Percentiles rank a stretch among this genome's conserved stretches.
Conservation (phyloP, 2,329 filamentous ascomycete genomes). For the Volutella citrinella region DNA sequence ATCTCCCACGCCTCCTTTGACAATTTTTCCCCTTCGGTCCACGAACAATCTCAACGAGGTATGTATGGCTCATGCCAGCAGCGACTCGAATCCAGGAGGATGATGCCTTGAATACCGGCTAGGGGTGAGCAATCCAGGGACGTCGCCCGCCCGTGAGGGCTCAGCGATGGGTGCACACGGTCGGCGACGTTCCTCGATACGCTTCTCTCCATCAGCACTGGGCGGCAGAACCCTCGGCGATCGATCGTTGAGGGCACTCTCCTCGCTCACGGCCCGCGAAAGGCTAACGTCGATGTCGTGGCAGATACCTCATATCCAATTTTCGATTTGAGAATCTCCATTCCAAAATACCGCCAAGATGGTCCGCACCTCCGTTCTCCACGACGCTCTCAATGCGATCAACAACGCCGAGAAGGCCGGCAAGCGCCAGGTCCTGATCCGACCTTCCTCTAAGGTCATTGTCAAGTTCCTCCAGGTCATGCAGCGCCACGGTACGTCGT, state of each 20-base stretch:
- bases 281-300: constrained; percentile 54
- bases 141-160: constrained; percentile 22
- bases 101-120: constrained; percentile 50
- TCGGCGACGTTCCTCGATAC: constrained; percentile 46
- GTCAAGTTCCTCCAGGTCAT: constrained; percentile 99
- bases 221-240: constrained; percentile 69
- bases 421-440: constrained; percentile 99
- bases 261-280: constrained; percentile 57
- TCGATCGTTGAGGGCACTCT: constrained; percentile 62
- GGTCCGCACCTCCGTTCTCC: constrained; percentile 98
- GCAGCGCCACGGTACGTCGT: constrained; percentile 95
- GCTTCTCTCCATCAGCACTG: constrained; percentile 61
- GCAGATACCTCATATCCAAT: constrained; percentile 64
- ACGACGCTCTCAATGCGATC: constrained; percentile 98
- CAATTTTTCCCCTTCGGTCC: constrained; percentile 24
- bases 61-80: constrained; percentile 36
- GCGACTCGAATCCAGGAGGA: constrained; percentile 35
- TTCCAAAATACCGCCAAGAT: constrained; percentile 70
- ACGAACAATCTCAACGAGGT: constrained; percentile 38
- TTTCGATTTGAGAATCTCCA: constrained; percentile 77
- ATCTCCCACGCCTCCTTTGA: constrained; percentile 20
- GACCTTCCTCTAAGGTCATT: constrained; percentile 98
- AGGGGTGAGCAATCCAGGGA: constrained; percentile 59
- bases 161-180: constrained; percentile 2
- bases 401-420: constrained; percentile 99